These are phyloP conservation scores for Immersiella caudata DNA, from an alignment of 495 filamentous ascomycete species.

Conservation along the genomic window DNA sequence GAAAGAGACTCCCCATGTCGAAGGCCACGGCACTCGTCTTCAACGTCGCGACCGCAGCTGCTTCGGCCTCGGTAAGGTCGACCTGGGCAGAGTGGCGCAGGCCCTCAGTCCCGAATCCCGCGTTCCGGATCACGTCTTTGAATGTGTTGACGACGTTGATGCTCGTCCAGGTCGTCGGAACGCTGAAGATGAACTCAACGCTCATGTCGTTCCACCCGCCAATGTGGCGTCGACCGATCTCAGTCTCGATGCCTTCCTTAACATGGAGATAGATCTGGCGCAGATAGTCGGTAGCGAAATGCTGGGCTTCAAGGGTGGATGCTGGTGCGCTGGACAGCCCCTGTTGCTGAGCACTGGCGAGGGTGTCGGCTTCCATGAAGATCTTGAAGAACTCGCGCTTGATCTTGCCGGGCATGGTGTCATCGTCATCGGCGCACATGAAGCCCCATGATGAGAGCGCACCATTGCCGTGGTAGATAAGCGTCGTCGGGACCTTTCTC, in stretches of 20 bases:
- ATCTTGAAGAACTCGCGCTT: slow-evolving; percentile 64
- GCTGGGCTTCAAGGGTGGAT: slow-evolving; percentile 51
- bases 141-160: slow-evolving; percentile 61
- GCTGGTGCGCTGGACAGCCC: slow-evolving; percentile 36
- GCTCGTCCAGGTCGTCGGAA: slow-evolving; percentile 69
- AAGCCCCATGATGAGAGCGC: slow-evolving; percentile 59
- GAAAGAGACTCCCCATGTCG: slow-evolving; percentile 36
- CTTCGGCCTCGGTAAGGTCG: slow-evolving; percentile 70
- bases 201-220: slow-evolving; percentile 51
- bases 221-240: slow-evolving; percentile 38
- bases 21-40: slow-evolving; percentile 40
- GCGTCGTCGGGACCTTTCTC: slow-evolving; percentile 62
- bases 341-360: slow-evolving; percentile 41
- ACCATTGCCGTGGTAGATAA: slow-evolving; percentile 53
- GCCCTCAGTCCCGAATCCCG: slow-evolving; percentile 54
- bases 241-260: slow-evolving; percentile 48
- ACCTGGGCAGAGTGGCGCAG: slow-evolving; percentile 54
- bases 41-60: slow-evolving; percentile 59
- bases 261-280: slow-evolving; percentile 58
- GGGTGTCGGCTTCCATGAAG: slow-evolving; percentile 51
- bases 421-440: slow-evolving; percentile 51
- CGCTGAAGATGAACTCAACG: slow-evolving; percentile 68
- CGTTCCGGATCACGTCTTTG: slow-evolving; percentile 49
- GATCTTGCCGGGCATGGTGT: slow-evolving; percentile 35
- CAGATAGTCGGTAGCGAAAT: slow-evolving; percentile 59